Percentiles rank a stretch among this genome's conserved stretches.
These are phyloP conservation scores for Psidium friedrichsthalianum DNA, from an alignment of 345 rosid genomes.

Conservation along the genomic window DNA sequence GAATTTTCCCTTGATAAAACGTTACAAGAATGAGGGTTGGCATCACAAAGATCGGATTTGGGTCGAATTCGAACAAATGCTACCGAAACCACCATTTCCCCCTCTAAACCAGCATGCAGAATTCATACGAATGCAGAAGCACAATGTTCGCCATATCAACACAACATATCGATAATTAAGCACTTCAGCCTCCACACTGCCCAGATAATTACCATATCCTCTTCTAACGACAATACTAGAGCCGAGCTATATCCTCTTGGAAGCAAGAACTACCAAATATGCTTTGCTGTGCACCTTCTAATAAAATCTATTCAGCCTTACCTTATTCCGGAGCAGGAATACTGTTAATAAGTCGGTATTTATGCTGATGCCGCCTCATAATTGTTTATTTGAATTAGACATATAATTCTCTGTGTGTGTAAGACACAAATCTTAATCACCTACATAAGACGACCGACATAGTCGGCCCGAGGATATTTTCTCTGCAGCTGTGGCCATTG, in stretches of 20 bases:
- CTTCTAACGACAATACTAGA: background rate
- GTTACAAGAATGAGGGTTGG: too few relatives aligned
- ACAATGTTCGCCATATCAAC: too few relatives aligned
- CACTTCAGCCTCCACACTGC: too few relatives aligned
- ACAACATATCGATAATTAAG: too few relatives aligned
- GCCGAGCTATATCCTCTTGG: background rate
- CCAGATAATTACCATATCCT: too few relatives aligned
- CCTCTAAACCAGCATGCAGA: too few relatives aligned
- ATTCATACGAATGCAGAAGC: too few relatives aligned
- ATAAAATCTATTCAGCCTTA: background rate
- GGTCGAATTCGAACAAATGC: too few relatives aligned
- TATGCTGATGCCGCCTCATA: background rate
- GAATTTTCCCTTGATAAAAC: too few relatives aligned
- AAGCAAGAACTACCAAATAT: background rate
- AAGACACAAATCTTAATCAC: background rate
- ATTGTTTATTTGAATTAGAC: background rate
- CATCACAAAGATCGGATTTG: too few relatives aligned
- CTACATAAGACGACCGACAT: constrained; percentile 39
- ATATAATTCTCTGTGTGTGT: background rate
- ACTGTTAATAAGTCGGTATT: background rate
- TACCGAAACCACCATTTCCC: too few relatives aligned
- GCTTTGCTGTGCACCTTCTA: background rate
- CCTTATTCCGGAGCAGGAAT: background rate
- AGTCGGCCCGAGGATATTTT: constrained; percentile 20
- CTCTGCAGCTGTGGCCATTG: constrained; percentile 83